Conservation (phyloP, 345 rosid genomes). For the Populus ilicifolia region DNA sequence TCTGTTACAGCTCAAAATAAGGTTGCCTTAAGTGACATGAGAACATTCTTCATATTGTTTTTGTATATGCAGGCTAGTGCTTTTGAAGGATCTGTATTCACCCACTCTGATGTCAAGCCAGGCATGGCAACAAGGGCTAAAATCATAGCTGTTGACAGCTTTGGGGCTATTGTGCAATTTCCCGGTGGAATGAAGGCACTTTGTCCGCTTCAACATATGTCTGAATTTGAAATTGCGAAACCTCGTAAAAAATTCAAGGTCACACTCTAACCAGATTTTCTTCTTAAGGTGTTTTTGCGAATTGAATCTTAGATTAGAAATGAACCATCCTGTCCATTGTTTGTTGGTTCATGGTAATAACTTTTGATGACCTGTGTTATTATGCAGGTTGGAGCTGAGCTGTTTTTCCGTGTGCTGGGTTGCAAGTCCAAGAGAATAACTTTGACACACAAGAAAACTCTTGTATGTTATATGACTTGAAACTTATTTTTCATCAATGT, state of each 20-base stretch:
- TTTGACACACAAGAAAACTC: conserved; percentile 90
- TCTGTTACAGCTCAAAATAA: too few relatives aligned
- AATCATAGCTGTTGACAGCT: conserved; percentile 64
- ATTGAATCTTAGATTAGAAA: not conserved
- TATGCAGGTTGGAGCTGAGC: conserved; percentile 80
- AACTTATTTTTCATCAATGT: not conserved
- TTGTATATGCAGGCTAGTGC: conserved; percentile 70
- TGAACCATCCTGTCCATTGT: not conserved
- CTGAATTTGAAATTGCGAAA: conserved; percentile 86
- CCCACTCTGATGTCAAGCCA: conserved; percentile 94
- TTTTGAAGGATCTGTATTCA: conserved; percentile 86
- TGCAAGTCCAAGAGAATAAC: conserved; percentile 95
- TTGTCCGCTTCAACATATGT: conserved; percentile 93
- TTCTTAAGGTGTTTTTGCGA: not conserved
- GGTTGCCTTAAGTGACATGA: not conserved
- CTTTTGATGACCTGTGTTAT: conserved; percentile 15
- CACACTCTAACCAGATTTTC: conserved; percentile 9
- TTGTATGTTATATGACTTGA: conserved; percentile 46
- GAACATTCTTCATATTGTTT: conserved; percentile 9
- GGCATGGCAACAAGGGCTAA: conserved; percentile 90
- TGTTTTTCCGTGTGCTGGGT: conserved; percentile 88
- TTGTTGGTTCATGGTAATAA: conserved; percentile 3
- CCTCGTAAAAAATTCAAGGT: conserved; percentile 92
- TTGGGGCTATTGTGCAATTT: conserved; percentile 95
- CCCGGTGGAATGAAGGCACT: conserved; percentile 95